Evolutionary conservation across 345 rosid species (phyloP).

Genomic region (Anastatica hierochuntica): DNA sequence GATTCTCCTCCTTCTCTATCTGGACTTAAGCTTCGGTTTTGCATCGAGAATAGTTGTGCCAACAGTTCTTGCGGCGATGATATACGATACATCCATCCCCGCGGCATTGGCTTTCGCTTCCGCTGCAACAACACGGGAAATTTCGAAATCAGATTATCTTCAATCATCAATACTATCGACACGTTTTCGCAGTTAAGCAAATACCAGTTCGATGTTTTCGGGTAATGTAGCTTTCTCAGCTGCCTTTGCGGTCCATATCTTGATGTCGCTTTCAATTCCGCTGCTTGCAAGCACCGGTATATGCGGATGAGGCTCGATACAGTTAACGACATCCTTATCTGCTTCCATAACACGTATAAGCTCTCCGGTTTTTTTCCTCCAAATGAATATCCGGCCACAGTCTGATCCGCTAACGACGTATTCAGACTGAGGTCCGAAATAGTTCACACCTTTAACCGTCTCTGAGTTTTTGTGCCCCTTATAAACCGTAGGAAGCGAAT

Average conservation of each 20-base stretch:
- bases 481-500: conserved; percentile 44
- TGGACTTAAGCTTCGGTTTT: conserved; percentile 23
- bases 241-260: conserved; percentile 77
- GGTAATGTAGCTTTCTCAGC: conserved; percentile 60
- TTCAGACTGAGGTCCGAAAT: conserved; percentile 77
- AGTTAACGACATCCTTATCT: conserved; percentile 73
- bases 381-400: conserved; percentile 86
- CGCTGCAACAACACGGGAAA: conserved; percentile 52
- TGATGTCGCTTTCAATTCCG: conserved; percentile 75
- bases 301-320: conserved; percentile 78
- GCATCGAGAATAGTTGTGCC: conserved; percentile 44
- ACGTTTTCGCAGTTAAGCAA: neutral
- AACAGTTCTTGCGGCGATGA: conserved; percentile 41
- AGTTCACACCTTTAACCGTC: conserved; percentile 82
- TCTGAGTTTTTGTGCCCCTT: conserved; percentile 65
- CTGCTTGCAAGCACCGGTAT: conserved; percentile 64
- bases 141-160: conserved; percentile 28
- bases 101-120: conserved; percentile 41
- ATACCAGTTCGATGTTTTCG: conserved; percentile 58
- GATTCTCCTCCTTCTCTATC: conserved; percentile 34
- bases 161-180: conserved; percentile 29
- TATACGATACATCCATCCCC: conserved; percentile 42
- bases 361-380: conserved; percentile 78
- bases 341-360: conserved; percentile 73
- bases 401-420: conserved; percentile 96